phyloP scores from a whole-genome alignment of 805 yeast species.

The Kuraishia cidri region DNA sequence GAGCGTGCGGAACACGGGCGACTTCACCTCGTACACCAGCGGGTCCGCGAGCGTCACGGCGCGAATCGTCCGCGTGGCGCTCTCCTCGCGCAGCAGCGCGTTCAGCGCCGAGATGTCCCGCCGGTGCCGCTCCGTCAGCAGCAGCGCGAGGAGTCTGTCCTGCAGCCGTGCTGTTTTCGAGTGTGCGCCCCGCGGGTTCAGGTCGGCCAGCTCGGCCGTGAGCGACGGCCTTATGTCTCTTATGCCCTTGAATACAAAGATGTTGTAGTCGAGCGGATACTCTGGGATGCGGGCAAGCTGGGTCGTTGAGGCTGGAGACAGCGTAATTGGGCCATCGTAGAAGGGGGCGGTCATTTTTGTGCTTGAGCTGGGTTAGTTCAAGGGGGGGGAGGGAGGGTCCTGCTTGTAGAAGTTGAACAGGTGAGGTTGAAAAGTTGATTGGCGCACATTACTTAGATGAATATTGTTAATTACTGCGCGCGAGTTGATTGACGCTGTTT shows the following conservation, averaged over 20 bases:
- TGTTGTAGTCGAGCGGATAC: conserved; percentile 27
- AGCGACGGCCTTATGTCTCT: conserved; percentile 8
- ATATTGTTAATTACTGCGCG: too few relatives aligned
- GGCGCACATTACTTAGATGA: neutral
- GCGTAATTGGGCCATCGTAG: conserved; percentile 1
- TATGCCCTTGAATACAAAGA: conserved; percentile 23
- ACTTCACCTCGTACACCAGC: conserved; percentile 21
- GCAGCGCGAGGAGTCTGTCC: conserved; percentile 19
- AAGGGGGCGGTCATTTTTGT: neutral
- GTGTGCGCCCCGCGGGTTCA: neutral
- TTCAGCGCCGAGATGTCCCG: conserved; percentile 16
- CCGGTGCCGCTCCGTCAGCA: conserved; percentile 25
- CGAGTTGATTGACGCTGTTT: too few relatives aligned
- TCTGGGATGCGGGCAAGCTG: conserved; percentile 18
- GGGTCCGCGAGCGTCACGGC: conserved; percentile 17
- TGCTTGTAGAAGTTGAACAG: too few relatives aligned
- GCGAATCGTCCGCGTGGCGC: conserved; percentile 9
- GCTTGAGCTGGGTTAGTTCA: neutral
- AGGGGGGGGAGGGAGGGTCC: neutral
- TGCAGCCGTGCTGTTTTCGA: conserved; percentile 14
- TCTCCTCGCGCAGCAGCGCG: conserved; percentile 6
- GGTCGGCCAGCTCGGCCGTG: neutral
- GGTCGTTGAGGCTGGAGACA: neutral
- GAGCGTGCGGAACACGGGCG: conserved; percentile 16
- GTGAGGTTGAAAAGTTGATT: too few relatives aligned